A percentile compares a stretch with the other conserved stretches of the same genome.
Evolutionary conservation across 768 basidiomycete genomes (phyloP).

Genomic region (Russula earlei): DNA sequence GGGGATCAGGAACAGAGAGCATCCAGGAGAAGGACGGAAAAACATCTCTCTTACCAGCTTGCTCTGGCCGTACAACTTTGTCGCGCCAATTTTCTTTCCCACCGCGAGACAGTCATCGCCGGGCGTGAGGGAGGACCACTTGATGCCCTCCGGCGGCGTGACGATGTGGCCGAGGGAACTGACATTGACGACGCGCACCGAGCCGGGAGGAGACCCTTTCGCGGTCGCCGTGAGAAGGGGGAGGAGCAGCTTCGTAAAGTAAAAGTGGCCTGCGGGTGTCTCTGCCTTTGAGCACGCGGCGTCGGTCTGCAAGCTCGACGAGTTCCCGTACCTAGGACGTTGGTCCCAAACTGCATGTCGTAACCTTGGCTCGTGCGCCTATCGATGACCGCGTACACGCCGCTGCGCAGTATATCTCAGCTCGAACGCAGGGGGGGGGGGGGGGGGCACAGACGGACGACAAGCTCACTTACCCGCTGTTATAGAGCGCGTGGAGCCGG

Average conservation of each 20-base stretch:
- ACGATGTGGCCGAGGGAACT: background rate
- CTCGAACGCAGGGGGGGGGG: no score
- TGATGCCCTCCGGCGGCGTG: background rate
- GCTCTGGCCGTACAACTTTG: background rate
- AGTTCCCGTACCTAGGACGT: background rate
- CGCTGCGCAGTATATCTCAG: background rate
- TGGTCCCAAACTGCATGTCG: background rate
- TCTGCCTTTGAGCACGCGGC: background rate
- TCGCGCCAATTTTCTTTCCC: background rate
- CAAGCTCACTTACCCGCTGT: background rate
- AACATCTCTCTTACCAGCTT: background rate
- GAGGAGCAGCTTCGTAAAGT: background rate
- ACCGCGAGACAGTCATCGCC: background rate
- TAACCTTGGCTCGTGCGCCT: background rate
- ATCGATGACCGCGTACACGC: background rate
- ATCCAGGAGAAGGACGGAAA: no score
- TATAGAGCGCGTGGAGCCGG: constrained; percentile 1
- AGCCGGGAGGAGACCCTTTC: background rate
- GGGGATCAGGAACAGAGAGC: background rate
- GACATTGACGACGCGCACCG: constrained; percentile 1
- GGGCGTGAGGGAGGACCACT: background rate
- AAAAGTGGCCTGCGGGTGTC: background rate
- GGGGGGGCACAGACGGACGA: background rate
- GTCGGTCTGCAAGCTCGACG: background rate
- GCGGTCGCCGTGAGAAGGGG: background rate